Conservation (phyloP, 495 filamentous ascomycete species). For the Evernia prunastri region DNA sequence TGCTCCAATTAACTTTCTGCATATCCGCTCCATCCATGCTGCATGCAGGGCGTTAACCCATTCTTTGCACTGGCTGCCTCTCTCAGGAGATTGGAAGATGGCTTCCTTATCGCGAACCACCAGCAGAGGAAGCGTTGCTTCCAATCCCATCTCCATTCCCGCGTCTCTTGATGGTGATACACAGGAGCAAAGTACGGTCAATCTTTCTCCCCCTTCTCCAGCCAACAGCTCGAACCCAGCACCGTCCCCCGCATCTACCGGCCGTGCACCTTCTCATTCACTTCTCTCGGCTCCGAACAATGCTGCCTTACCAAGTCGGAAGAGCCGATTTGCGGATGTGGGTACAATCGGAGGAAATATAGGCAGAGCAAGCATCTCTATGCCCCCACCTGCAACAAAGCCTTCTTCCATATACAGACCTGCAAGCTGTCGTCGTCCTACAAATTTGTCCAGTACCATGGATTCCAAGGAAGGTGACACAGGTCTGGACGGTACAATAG, state of each 20-base stretch:
- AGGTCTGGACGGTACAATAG: conserved; percentile 8
- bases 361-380: conserved; percentile 53
- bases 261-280: conserved; percentile 32
- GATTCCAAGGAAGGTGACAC: conserved; percentile 8
- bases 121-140: conserved; percentile 27
- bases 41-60: conserved; percentile 3
- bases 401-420: conserved; percentile 23
- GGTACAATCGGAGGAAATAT: conserved; percentile 43
- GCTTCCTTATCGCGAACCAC: conserved; percentile 32
- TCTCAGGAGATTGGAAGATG: conserved; percentile 21
- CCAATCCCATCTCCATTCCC: neutral
- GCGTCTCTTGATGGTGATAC: conserved; percentile 12
- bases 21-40: conserved; percentile 9
- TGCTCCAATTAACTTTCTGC: neutral
- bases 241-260: conserved; percentile 18
- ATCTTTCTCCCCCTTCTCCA: conserved; percentile 20
- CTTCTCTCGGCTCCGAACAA: conserved; percentile 31
- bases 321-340: conserved; percentile 47
- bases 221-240: conserved; percentile 11
- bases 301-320: conserved; percentile 39
- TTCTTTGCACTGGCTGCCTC: conserved; percentile 7
- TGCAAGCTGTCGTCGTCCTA: conserved; percentile 18
- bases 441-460: conserved; percentile 7
- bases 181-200: conserved; percentile 6
- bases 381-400: conserved; percentile 47